Conservation (phyloP, 768 basidiomycete genomes). For the Vararia minispora region DNA sequence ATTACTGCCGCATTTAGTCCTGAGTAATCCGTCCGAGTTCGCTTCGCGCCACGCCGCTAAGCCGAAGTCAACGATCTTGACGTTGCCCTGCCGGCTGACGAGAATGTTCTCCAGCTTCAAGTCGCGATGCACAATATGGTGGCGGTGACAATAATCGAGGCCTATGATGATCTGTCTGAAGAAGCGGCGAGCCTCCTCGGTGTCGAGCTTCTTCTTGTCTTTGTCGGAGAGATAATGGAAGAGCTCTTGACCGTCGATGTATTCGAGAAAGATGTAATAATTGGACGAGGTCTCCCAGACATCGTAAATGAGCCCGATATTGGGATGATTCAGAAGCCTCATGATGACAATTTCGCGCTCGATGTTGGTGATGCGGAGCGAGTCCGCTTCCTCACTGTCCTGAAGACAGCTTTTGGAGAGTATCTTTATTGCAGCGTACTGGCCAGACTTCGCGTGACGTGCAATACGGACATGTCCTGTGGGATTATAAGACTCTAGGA, state of each 20-base stretch:
- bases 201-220: constrained; percentile 58
- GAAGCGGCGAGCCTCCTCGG: constrained; percentile 67
- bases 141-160: constrained; percentile 87
- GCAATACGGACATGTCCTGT: constrained; percentile 86
- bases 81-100: constrained; percentile 69
- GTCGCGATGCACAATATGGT: constrained; percentile 91
- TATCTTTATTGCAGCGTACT: constrained; percentile 92
- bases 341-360: constrained; percentile 95
- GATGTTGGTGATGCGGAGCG: constrained; percentile 65
- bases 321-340: constrained; percentile 94
- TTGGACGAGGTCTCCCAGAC: constrained; percentile 92
- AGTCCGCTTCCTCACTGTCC: constrained; percentile 66
- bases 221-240: constrained; percentile 84
- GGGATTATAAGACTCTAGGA: constrained; percentile 1
- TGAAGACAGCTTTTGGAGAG: constrained; percentile 66
- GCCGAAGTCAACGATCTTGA: constrained; percentile 97
- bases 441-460: constrained; percentile 75
- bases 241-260: constrained; percentile 89
- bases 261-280: constrained; percentile 88
- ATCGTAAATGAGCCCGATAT: constrained; percentile 89
- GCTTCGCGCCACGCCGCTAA: constrained; percentile 88
- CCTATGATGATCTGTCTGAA: constrained; percentile 92
- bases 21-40: constrained; percentile 43
- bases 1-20: constrained; percentile 87
- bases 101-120: constrained; percentile 92